Evolutionary conservation across 495 filamentous ascomycete genomes (phyloP).

Genomic region (Cryomyces minteri): DNA sequence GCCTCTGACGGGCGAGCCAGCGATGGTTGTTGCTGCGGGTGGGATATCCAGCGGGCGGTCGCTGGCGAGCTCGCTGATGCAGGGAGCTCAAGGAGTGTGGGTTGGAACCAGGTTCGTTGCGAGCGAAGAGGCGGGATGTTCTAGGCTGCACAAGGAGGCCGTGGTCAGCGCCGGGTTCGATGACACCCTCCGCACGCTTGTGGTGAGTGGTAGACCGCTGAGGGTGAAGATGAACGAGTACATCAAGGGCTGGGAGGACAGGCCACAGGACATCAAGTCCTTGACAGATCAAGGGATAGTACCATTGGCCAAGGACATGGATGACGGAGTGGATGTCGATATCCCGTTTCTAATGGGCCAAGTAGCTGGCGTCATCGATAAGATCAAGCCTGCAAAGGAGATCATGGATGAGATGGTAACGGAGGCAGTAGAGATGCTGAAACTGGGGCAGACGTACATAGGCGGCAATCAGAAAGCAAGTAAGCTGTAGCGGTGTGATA

Average conservation of each 20-base stretch:
- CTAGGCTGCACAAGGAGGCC: constrained; percentile 52
- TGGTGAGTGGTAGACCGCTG: constrained; percentile 61
- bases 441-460: constrained; percentile 28
- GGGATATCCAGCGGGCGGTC: constrained; percentile 23
- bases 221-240: constrained; percentile 69
- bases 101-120: constrained; percentile 72
- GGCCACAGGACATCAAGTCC: constrained; percentile 49
- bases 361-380: constrained; percentile 56
- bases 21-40: constrained; percentile 24
- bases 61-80: constrained; percentile 22
- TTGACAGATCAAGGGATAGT: constrained; percentile 58
- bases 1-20: constrained; percentile 21
- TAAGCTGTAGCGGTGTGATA: too few species aligned
- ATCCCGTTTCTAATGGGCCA: constrained; percentile 86
- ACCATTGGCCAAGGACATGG: constrained; percentile 63
- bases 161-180: constrained; percentile 60
- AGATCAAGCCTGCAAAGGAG: constrained; percentile 58
- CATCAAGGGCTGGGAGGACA: constrained; percentile 55
- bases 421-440: constrained; percentile 55
- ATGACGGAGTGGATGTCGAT: constrained; percentile 58
- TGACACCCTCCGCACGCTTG: constrained; percentile 61
- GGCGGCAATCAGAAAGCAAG: too few species aligned
- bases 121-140: constrained; percentile 54
- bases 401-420: constrained; percentile 80
- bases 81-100: constrained; percentile 24